phyloP scores from a whole-genome alignment of 2,329 filamentous ascomycete species.

The Colletotrichum magnum region DNA sequence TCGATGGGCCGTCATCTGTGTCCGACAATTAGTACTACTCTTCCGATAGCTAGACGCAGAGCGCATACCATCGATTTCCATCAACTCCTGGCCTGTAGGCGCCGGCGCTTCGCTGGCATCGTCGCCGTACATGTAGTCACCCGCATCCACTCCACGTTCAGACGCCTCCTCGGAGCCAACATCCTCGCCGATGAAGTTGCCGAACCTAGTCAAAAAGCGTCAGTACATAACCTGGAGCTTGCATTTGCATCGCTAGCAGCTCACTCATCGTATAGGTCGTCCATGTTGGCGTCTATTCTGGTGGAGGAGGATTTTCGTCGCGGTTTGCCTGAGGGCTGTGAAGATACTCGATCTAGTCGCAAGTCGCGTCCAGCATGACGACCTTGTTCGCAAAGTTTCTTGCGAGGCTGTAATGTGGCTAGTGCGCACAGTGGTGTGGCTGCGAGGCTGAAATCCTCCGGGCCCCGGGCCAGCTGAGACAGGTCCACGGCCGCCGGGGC shows the following conservation, averaged over 20 bases:
- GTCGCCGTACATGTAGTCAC: constrained; percentile 87
- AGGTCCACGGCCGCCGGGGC: too few species aligned
- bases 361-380: constrained; percentile 37
- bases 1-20: constrained; percentile 81
- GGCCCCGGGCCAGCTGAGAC: too few species aligned
- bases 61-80: constrained; percentile 87
- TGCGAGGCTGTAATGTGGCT: constrained; percentile 38
- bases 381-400: constrained; percentile 41
- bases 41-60: neutral
- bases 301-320: constrained; percentile 3
- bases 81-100: constrained; percentile 82
- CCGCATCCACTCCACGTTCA: constrained; percentile 79
- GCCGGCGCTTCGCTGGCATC: constrained; percentile 76
- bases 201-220: constrained; percentile 75
- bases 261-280: constrained; percentile 97
- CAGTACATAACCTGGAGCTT: neutral
- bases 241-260: constrained; percentile 33
- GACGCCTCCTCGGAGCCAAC: constrained; percentile 88
- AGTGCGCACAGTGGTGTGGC: constrained; percentile 9
- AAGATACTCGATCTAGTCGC: constrained; percentile 26
- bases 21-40: constrained; percentile 7
- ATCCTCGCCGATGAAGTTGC: constrained; percentile 97
- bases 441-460: constrained; percentile 35
- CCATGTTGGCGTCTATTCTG: constrained; percentile 70
- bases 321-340: constrained; percentile 16